Evolutionary conservation across 1,139 yeast genomes (phyloP), one percentile per base, ranked within the genome.

Genomic region (Debaryomyces sp.): DNA sequence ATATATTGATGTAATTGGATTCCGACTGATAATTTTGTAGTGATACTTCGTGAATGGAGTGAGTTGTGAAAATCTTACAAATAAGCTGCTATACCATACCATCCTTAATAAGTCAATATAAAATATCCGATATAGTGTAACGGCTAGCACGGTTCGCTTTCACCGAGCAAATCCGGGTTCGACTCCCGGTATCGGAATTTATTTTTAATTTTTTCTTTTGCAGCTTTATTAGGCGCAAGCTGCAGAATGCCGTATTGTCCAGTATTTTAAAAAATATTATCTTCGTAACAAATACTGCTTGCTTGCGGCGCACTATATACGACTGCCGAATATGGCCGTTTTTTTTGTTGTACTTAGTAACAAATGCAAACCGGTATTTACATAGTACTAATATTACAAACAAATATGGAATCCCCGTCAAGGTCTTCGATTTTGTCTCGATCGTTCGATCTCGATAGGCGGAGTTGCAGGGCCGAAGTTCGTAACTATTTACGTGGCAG

Each of bases 121-220:
- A 30, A 30, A 7, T 22, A 15, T 81, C 86, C 87, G 87, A 81
- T 82, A 77, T 82, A 78, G 87, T 82, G 87, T 82, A 82, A 81
- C 84, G 87, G 88, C 83, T 82, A 83, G 83, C 87, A 83, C 87
- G 85, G 86, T 81, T 78, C 86, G 85, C 86, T 82, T 81, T 82
- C 87, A 82, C 87, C 85, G 87, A 78, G 86, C 86, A 82, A 77
- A 79, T 84, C 87, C 83, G 87, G 87, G 87, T 82, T 82, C 87
- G 85, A 82, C 83, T 82, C 87, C 87, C 87, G 83, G 87, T 77
- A 81, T 81, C 85, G 87, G 87, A 82, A 79, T 47, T 1, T 18
- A 18, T 55, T 46, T 54, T 67, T 69, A 67, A 67, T 59, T 53
- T 55, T 45, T 48, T 9, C 23, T 26, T 17, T 10, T 21, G 24